Conservation (phyloP, 768 basidiomycete genomes). For the Pleurotus giganteus region DNA sequence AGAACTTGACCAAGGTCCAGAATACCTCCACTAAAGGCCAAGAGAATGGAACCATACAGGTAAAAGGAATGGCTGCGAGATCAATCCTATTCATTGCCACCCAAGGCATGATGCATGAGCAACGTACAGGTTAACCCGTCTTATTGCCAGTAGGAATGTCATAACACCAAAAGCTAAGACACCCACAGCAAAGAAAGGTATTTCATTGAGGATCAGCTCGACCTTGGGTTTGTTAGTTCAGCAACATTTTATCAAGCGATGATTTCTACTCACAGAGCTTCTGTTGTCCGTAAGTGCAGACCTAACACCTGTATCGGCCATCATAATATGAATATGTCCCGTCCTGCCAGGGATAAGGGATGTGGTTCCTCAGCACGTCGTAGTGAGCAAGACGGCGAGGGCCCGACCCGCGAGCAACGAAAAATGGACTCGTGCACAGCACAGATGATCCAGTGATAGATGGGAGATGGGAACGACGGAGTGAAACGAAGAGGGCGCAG, state of each 20-base stretch:
- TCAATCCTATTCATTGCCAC: neutral
- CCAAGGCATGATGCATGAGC: neutral
- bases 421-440: neutral
- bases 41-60: conserved; percentile 55
- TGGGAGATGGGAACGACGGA: neutral
- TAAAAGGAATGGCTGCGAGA: conserved; percentile 40
- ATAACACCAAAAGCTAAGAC: conserved; percentile 62
- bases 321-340: neutral
- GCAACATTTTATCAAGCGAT: neutral
- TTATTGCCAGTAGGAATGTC: conserved; percentile 52
- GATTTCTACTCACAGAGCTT: neutral
- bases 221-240: conserved; percentile 32
- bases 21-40: conserved; percentile 61
- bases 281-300: neutral
- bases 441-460: conserved; percentile 3
- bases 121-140: conserved; percentile 50
- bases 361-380: neutral
- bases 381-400: neutral
- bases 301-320: conserved; percentile 1
- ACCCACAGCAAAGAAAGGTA: conserved; percentile 67
- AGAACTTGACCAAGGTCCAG: conserved; percentile 62
- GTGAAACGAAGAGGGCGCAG: neutral
- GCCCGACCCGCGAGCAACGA: conserved; percentile 2
- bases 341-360: conserved; percentile 1
- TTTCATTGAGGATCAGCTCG: conserved; percentile 55